A percentile compares a stretch with the other conserved stretches of the same genome.
phyloP scores from a whole-genome alignment of 2,329 filamentous ascomycete genomes.

The Penicillium sumatraense region DNA sequence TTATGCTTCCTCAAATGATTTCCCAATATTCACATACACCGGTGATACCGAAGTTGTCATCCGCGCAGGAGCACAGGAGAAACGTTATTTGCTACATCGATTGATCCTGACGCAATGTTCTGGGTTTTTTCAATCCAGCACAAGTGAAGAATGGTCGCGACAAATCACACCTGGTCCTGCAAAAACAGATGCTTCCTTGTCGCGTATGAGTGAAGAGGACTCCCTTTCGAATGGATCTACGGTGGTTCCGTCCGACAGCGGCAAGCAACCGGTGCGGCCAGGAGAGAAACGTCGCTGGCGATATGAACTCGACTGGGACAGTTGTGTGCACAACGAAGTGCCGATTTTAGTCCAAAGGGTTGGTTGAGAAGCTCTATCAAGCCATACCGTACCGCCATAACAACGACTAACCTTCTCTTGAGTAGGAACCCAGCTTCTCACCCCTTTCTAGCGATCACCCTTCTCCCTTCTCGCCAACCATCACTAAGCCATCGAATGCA shows the following conservation, averaged over 20 bases:
- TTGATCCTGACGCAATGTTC: slow-evolving; percentile 88
- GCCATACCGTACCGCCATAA: no score
- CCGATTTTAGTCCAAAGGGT: slow-evolving; percentile 89
- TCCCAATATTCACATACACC: slow-evolving; percentile 85
- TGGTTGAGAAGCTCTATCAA: no score
- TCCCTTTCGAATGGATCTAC: slow-evolving; percentile 42
- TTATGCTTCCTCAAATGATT: slow-evolving; percentile 81
- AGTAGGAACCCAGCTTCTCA: slow-evolving; percentile 40
- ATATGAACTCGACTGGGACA: slow-evolving; percentile 82
- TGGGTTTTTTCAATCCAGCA: slow-evolving; percentile 85
- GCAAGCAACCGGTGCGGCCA: slow-evolving; percentile 43
- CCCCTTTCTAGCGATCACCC: slow-evolving; percentile 63
- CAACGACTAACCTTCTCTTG: slow-evolving; percentile 15
- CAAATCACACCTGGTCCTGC: slow-evolving; percentile 47
- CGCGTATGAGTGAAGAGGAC: slow-evolving; percentile 42
- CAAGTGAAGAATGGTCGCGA: slow-evolving; percentile 75
- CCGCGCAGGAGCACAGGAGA: slow-evolving; percentile 70
- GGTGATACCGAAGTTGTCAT: slow-evolving; percentile 93
- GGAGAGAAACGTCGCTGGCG: slow-evolving; percentile 71
- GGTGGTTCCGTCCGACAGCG: slow-evolving; percentile 42
- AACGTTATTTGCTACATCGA: slow-evolving; percentile 83
- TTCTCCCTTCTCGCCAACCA: slow-evolving; percentile 55
- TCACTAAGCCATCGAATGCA: slow-evolving; percentile 65
- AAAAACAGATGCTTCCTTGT: slow-evolving; percentile 45
- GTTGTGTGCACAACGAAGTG: slow-evolving; percentile 71